Conservation (phyloP, 2,329 filamentous ascomycete genomes). For the Alternaria arbusti region DNA sequence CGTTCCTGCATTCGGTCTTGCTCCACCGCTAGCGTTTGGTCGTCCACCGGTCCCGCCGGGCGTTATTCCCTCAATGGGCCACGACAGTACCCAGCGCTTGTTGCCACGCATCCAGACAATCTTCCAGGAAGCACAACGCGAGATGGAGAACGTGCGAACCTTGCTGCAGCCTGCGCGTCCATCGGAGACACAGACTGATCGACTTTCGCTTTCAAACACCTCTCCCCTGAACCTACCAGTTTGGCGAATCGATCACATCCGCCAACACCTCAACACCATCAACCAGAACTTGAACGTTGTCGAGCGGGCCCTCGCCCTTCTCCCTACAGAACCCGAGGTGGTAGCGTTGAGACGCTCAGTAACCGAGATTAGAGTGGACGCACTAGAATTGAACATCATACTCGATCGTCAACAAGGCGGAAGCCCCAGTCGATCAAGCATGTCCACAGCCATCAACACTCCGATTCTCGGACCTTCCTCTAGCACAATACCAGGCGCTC, state of each 20-base stretch:
- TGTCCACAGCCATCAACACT: neutral
- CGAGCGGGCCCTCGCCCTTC: constrained; percentile 33
- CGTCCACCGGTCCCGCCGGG: constrained; percentile 22
- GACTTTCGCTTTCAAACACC: neutral
- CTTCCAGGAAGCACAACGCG: constrained; percentile 36
- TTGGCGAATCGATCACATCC: constrained; percentile 40
- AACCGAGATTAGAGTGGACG: constrained; percentile 33
- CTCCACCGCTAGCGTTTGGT: constrained; percentile 27
- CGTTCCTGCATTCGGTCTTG: constrained; percentile 21
- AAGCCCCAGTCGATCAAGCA: neutral
- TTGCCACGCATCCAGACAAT: constrained; percentile 29
- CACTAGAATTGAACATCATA: constrained; percentile 27
- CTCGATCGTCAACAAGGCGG: constrained; percentile 24
- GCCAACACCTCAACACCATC: constrained; percentile 33
- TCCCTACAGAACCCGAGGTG: constrained; percentile 39
- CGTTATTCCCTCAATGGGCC: constrained; percentile 12
- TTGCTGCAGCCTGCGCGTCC: constrained; percentile 23
- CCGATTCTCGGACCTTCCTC: neutral
- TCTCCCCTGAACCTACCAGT: constrained; percentile 16
- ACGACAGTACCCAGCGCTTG: constrained; percentile 22
- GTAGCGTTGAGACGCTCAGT: constrained; percentile 37
- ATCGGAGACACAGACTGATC: constrained; percentile 1
- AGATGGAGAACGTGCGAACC: constrained; percentile 41
- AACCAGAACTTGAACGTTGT: constrained; percentile 33
- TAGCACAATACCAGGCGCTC: neutral